Evolutionary conservation across 805 yeast species (phyloP), one percentile per base, ranked within the genome.

Genomic region (Priceomyces melissophilus): DNA sequence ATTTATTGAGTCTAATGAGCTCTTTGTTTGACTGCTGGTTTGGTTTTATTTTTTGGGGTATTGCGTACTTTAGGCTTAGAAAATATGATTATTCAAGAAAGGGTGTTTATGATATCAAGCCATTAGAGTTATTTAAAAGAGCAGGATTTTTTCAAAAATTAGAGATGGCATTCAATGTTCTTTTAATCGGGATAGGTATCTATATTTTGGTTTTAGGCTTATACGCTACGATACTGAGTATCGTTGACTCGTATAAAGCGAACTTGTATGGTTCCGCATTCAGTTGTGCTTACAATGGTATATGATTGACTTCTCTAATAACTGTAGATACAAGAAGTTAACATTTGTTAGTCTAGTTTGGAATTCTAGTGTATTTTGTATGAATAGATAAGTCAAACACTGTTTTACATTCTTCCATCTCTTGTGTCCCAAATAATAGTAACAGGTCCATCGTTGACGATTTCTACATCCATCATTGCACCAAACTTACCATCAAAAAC

Each of bases 401-500:
- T 6, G 17, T 3, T 10, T 41, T 46, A 44, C 32, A 46, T 38
- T 8, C 45, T 40, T 9, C 41, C 37, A 32, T 76, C 78, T 37
- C 63, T 74, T 1, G 91, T 84, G 57, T 90, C 96, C 67, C 84
- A 76, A 14, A 82, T 76, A 26, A 91, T 83, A 0, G 98, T 91
- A 1, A 87, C 88, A 0, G 98, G 98, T 1, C 98, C 98, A 53
- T 91, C 97, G 55, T 93, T 93, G 10, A 83, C 79, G 45, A 91
- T 62, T 1, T 76, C 75, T 11, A 95, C 96, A 47, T 87, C 95
- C 99, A 93, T 93, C 96, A 91, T 87, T 9, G 91, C 98, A 0
- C 98, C 99, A 58, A 93, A 93, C 41, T 78, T 71, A 2, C 99
- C 99, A 53, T 90, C 96, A 47, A 82, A 75, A 3, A 89, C 95